Evolutionary conservation across 495 filamentous ascomycete genomes (phyloP).

Genomic region (Hypoxylon subgilvum): DNA sequence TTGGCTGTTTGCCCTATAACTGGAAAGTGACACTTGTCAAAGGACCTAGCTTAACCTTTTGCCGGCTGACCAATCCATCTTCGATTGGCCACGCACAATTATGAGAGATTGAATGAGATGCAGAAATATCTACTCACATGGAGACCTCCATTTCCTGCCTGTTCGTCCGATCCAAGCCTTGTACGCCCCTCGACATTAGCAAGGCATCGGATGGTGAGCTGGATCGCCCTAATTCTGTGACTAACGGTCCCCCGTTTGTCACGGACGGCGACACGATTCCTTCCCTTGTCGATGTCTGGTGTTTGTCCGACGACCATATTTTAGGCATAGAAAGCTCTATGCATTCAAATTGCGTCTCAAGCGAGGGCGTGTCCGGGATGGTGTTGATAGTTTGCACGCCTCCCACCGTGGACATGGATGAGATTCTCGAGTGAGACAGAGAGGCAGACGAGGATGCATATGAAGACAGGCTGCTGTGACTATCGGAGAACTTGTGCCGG

Average conservation of each 20-base stretch:
- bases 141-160: slow-evolving; percentile 7
- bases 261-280: slow-evolving; percentile 9
- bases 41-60: background rate
- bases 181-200: slow-evolving; percentile 19
- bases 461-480: slow-evolving; percentile 48
- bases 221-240: slow-evolving; percentile 3
- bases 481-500: slow-evolving; percentile 50
- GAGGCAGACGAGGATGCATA: slow-evolving; percentile 46
- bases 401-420: slow-evolving; percentile 49
- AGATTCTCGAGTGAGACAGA: slow-evolving; percentile 48
- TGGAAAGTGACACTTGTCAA: background rate
- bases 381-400: slow-evolving; percentile 33
- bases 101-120: background rate
- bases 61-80: background rate
- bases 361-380: slow-evolving; percentile 9
- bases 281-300: slow-evolving; percentile 10
- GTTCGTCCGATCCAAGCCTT: slow-evolving; percentile 11
- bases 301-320: slow-evolving; percentile 10
- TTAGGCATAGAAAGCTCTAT: slow-evolving; percentile 11
- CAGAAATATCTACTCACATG: slow-evolving; percentile 22
- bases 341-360: slow-evolving; percentile 19
- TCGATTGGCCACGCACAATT: background rate
- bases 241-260: slow-evolving; percentile 2
- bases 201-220: slow-evolving; percentile 29
- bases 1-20: background rate